Evolutionary conservation across 2,329 filamentous ascomycete genomes (phyloP), one percentile per base, ranked within the genome.

Genomic region (Ophiostoma sp.): DNA sequence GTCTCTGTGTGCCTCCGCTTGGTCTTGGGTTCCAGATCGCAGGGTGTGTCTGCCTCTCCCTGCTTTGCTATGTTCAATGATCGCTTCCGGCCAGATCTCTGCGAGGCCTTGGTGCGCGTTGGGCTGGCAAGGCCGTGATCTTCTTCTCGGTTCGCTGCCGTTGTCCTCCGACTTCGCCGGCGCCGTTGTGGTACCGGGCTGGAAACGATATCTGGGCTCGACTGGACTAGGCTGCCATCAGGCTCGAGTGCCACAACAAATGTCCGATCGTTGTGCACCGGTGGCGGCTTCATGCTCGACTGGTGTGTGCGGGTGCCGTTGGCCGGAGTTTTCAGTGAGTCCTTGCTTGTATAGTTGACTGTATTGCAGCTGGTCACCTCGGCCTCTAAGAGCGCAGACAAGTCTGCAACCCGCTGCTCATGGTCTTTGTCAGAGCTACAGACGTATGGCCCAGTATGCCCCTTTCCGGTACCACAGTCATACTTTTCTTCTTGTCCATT

Each of bases 251-350:
- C 1, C 14, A 64, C 36, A 27, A 47, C 65, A 47, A 68, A 45
- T 4, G 60, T 62, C 2, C 66, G 38, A 8, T 67, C 64, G 1
- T 44, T 63, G 27, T 63, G 38, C 49, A 68, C 66, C 18, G 69
- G 69, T 5, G 69, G 69, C 36, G 69, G 69, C 36, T 66, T 66
- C n/a, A 66, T 65, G 41, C 9, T 44, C 18, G 66, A 70, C 16
- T 55, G 47, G n/a, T 58, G 38, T 12, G 55, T 62, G 11, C 18
- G 36, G 5, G 18, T 27, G 3, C 6, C 66, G 18, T 67, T 42
- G 12, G n/a, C 69, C 1, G 69, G 69, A 27, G 69, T 70, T 12
- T 55, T 52, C 8, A 66, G 16, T 3, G 40, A 18, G 62, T 14
- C 18, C 12, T 18, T 18, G 3, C 4, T 5, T 36, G 49, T 6